Percentiles rank a stretch among this genome's conserved stretches.
Evolutionary conservation across 2,329 filamentous ascomycete species (phyloP).

Genomic region (Penicillium verrucosum): DNA sequence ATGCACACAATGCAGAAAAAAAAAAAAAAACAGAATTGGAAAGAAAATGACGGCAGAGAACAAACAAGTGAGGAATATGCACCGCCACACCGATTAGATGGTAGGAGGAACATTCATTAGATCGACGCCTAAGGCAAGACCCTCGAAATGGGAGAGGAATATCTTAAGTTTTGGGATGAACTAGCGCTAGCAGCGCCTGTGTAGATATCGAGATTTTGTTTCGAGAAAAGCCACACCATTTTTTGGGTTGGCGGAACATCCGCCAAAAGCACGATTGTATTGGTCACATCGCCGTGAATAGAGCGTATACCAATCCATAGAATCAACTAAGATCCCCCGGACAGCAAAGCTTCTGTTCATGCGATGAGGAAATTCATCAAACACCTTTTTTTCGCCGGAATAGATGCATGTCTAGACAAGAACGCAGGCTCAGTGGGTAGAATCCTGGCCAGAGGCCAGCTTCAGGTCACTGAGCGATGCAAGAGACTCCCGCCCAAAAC

Average conservation of each 20-base stretch:
- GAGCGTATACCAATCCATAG: background rate
- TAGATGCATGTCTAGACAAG: constrained; percentile 29
- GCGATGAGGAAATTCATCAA: constrained; percentile 14
- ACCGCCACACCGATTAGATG: constrained; percentile 13
- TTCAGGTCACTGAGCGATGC: constrained; percentile 13
- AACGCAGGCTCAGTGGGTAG: constrained; percentile 8
- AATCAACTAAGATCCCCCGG: background rate
- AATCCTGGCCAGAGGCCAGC: background rate
- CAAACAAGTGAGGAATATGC: constrained; percentile 14
- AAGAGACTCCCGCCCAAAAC: constrained; percentile 30
- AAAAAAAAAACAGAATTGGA: constrained; percentile 11
- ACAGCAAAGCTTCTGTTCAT: background rate
- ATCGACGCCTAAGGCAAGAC: constrained; percentile 12
- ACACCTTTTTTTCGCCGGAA: constrained; percentile 22
- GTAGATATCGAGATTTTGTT: constrained; percentile 5
- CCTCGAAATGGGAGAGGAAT: background rate
- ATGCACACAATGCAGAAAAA: constrained; percentile 24
- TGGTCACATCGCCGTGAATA: background rate
- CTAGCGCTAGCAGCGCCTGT: background rate
- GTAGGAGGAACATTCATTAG: constrained; percentile 21
- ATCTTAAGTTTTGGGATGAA: background rate
- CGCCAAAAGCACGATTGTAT: constrained; percentile 1
- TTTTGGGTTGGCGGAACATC: constrained; percentile 9
- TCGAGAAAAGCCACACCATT: constrained; percentile 16
- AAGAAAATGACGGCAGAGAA: constrained; percentile 9